Base-by-base conservation (phyloP, 352 stramenopile genomes). In the Globisporangium carolinianum region DNA sequence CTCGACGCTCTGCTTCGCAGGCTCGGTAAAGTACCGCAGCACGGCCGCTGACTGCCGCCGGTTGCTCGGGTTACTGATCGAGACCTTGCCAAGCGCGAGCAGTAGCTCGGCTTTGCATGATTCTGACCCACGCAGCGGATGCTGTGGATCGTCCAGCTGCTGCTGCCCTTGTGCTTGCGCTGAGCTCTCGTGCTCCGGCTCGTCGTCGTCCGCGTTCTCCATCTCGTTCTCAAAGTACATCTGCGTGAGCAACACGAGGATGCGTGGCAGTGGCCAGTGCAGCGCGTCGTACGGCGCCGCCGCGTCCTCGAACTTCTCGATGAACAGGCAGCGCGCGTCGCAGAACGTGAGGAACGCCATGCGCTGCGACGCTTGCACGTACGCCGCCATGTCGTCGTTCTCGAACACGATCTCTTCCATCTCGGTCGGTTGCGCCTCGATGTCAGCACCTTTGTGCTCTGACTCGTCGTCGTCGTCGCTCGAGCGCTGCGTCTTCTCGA, bases 151-250 rank as follows among this genome's bases (percentile, higher is more conserved):
- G 24, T 32, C 24, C 39, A 5, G 11, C 55, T 75, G 79, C 38
- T 69, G 64, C 32, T 60, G 45, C 51, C 67, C 67, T 5, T 32
- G 48, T 5, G 10, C 53, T 17, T 11, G 15, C 14, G 14, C 37
- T 2, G 14, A n/a, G n/a, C 10, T 47, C 3, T 65, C 59, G n/a
- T 11, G 47, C 62, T 90, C 79, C 9, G 66, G 70, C 9, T 90
- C 68, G 17, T 83, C 71, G 50, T 69, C 47, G 9, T 52, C 51
- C 5, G 15, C 24, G 36, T 63, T 42, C 47, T 85, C 69, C 69
- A 84, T 92, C 51, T 86, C 76, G 52, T 74, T 84, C 56, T 94
- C 82, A 62, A 93, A 95, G 61, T 89, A 86, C 67, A 87, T 87
- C 58, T 93, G 84, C 6, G 78, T 88, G 6, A 95, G 62, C 47